Evolutionary conservation across 2,329 filamentous ascomycete genomes (phyloP), one percentile per base, ranked within the genome.

Genomic region (Fusarium fracticaudum): DNA sequence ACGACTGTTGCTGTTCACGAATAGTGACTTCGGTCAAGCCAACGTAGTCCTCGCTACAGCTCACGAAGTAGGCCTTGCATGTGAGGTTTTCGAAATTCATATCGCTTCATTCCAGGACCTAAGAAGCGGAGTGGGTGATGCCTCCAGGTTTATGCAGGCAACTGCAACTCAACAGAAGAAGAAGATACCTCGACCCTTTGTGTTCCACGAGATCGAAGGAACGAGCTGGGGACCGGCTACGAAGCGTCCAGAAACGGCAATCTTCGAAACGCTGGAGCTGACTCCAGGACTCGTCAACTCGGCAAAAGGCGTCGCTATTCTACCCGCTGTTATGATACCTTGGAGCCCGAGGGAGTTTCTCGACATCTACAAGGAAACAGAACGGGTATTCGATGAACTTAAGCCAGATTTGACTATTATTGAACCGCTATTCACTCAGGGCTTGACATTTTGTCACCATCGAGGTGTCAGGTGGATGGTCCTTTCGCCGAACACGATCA

Each of bases 181-280:
- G 8, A 26, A n/a, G 2, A 10, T 7, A 3, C 41, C 33, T 5
- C 24, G 20, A 0, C 17, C 33, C 1, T 63, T 63, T 1, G 24
- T 63, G 17, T 63, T 63, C 0, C 54, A 63, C 3, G 8, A 60
- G 5, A 15, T 47, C 0, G 6, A 38, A 7, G 54, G 54, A 3
- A 60, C 29, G 1, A 63, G 60, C 8, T 63, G 54, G 54, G 60
- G 40, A 26, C 54, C 33, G 4, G 60, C 54, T 14, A 63, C 54
- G 3, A 63, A 60, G 8, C 41, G 33, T 22, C 60, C 54, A 3
- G 54, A 37, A 8, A 63, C 33, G 12, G 40, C 60, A 5, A 63
- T 60, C 0, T 63, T 63, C 2, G 54, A 60, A 7, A 40, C 54
- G 4, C 22, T 63, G 6, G 54, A 63, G 11, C 6, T 63, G 14